Percentiles rank a stretch among this genome's conserved stretches.
These are phyloP conservation scores for Solidago caesia DNA, from an alignment of 129 eudicot genomes.

Conservation along the genomic window DNA sequence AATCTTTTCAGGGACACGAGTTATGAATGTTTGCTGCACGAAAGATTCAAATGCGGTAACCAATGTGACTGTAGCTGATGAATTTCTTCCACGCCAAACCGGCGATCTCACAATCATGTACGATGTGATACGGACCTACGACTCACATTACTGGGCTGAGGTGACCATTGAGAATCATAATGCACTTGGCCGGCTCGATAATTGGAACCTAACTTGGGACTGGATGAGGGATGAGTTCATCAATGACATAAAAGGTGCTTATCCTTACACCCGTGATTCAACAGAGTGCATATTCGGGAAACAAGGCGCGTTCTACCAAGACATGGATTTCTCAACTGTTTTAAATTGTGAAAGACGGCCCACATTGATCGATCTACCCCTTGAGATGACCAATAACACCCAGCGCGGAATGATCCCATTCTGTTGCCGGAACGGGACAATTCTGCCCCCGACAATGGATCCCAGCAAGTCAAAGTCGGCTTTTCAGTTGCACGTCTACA, in stretches of 20 bases:
- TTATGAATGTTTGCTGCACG: conserved; percentile 74
- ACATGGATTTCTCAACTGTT: conserved; percentile 64
- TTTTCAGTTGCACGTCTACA: conserved; percentile 66
- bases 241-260: conserved; percentile 67
- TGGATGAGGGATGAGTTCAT: conserved; percentile 99
- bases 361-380: conserved; percentile 69
- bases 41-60: conserved; percentile 49
- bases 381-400: conserved; percentile 70
- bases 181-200: conserved; percentile 86
- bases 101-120: conserved; percentile 94
- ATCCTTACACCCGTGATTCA: conserved; percentile 64
- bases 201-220: conserved; percentile 87
- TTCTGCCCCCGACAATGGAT: conserved; percentile 85
- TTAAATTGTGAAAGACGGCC: conserved; percentile 82
- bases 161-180: conserved; percentile 90
- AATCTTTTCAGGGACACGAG: conserved; percentile 53
- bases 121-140: conserved; percentile 71
- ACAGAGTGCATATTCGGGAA: conserved; percentile 67
- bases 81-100: conserved; percentile 71
- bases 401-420: conserved; percentile 62
- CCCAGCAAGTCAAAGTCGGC: conserved; percentile 75
- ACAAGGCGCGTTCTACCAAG: conserved; percentile 54
- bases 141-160: conserved; percentile 69
- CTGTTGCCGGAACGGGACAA: conserved; percentile 95
- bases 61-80: conserved; percentile 39